Evolutionary conservation across 768 basidiomycete genomes (phyloP).

Genomic region (Serpula lacrymans): DNA sequence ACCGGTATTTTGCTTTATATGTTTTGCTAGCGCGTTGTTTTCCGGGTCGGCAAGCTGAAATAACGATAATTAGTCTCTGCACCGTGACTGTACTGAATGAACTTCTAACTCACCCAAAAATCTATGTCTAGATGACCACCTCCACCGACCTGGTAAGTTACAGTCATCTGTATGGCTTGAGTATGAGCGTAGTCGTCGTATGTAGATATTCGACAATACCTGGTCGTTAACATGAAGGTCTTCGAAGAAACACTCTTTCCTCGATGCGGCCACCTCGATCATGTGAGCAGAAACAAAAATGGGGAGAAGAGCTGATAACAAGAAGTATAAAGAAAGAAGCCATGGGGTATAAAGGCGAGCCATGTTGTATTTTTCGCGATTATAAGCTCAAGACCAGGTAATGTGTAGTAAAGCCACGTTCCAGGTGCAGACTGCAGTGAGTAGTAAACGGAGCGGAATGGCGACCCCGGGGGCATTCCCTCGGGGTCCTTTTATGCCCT

Average conservation of each 20-base stretch:
- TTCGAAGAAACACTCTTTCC: constrained; percentile 95
- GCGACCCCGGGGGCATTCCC: constrained; percentile 26
- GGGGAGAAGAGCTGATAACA: constrained; percentile 29
- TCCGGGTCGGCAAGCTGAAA: constrained; percentile 78
- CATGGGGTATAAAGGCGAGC: constrained; percentile 34
- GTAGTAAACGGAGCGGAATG: neutral
- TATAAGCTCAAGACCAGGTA: neutral
- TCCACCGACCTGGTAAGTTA: constrained; percentile 97
- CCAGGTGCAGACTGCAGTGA: neutral
- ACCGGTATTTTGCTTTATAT: constrained; percentile 86
- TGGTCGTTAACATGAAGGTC: constrained; percentile 91
- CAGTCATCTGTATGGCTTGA: constrained; percentile 77
- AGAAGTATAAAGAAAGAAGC: constrained; percentile 41
- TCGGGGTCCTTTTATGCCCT: constrained; percentile 9
- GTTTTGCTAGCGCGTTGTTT: constrained; percentile 64
- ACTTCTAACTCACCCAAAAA: constrained; percentile 69
- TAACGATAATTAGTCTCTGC: no score
- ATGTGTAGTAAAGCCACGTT: constrained; percentile 1
- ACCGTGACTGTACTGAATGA: neutral
- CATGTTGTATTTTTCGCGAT: constrained; percentile 33
- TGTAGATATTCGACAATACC: constrained; percentile 27
- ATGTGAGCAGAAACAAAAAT: constrained; percentile 55
- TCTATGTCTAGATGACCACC: constrained; percentile 97
- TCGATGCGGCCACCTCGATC: constrained; percentile 71
- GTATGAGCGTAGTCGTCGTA: neutral